Conservation (phyloP, 2,329 filamentous ascomycete genomes). For the Cylindrodendrum hubeiense region DNA sequence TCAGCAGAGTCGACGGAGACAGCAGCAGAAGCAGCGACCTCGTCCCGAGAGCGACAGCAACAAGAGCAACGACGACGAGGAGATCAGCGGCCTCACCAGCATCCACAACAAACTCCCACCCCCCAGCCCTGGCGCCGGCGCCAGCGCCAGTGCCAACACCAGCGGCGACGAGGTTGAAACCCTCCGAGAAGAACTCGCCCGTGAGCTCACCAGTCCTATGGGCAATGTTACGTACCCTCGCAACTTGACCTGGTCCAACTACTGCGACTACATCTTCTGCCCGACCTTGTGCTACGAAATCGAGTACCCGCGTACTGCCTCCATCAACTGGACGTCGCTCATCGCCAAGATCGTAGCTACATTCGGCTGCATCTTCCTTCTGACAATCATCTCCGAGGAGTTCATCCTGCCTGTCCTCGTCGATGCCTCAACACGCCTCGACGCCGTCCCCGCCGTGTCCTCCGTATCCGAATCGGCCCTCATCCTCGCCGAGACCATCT, state of each 20-base stretch:
- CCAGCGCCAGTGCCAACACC: slow-evolving; percentile 41
- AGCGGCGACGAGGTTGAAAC: slow-evolving; percentile 69
- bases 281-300: slow-evolving; percentile 98
- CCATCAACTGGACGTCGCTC: slow-evolving; percentile 84
- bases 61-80: slow-evolving; percentile 45
- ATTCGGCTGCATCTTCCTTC: slow-evolving; percentile 95
- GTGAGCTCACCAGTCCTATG: slow-evolving; percentile 90
- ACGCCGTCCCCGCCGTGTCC: slow-evolving; percentile 51
- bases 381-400: slow-evolving; percentile 92
- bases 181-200: slow-evolving; percentile 87
- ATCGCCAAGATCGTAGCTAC: slow-evolving; percentile 88
- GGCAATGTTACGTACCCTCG: slow-evolving; percentile 90
- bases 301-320: slow-evolving; percentile 86
- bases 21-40: slow-evolving; percentile 25
- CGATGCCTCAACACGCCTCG: slow-evolving; percentile 72
- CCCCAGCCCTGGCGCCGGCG: slow-evolving; percentile 31
- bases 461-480: slow-evolving; percentile 76
- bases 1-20: slow-evolving; percentile 35
- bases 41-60: slow-evolving; percentile 33
- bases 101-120: neutral
- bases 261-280: slow-evolving; percentile 87
- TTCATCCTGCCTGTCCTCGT: slow-evolving; percentile 92
- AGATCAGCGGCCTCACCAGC: slow-evolving; percentile 10
- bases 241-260: slow-evolving; percentile 88
- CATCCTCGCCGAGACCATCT: slow-evolving; percentile 90